Evolutionary conservation across 441 rosid species (phyloP).

Genomic region (Aleurites moluccanus): DNA sequence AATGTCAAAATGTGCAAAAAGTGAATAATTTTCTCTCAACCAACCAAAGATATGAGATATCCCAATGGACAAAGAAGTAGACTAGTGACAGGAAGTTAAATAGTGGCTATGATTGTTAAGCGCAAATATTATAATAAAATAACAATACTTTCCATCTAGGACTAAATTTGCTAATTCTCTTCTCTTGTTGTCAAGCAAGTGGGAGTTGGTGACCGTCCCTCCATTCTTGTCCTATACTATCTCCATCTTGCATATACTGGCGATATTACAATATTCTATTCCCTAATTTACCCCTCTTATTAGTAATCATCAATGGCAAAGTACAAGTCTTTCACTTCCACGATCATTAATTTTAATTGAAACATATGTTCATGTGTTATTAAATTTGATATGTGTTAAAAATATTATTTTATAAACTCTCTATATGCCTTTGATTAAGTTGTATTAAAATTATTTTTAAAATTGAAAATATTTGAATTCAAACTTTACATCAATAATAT

Average conservation of each 20-base stretch:
- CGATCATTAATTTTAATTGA: not conserved
- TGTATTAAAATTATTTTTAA: no score
- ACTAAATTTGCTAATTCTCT: slow-evolving; percentile 34
- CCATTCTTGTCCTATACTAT: slow-evolving; percentile 32
- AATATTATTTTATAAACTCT: no score
- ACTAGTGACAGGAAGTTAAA: slow-evolving; percentile 23
- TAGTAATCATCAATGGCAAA: no score
- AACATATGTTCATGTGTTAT: not conserved
- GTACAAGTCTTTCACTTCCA: no score
- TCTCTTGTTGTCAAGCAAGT: slow-evolving; percentile 56
- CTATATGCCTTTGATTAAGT: no score
- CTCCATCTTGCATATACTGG: not conserved
- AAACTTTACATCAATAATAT: no score
- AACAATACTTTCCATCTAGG: slow-evolving; percentile 7
- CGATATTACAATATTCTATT: no score
- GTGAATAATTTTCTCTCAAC: slow-evolving; percentile 22
- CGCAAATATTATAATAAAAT: not conserved
- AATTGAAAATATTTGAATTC: no score
- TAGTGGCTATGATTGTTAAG: slow-evolving; percentile 16
- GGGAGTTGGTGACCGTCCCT: slow-evolving; percentile 78
- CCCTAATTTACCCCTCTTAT: no score
- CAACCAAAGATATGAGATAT: not conserved
- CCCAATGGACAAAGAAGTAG: slow-evolving; percentile 6
- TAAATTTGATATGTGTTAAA: no score
- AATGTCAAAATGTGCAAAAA: slow-evolving; percentile 37